Evolutionary conservation across 2,329 filamentous ascomycete species (phyloP).

Genomic region (Coniosporium tulheliwenetii): DNA sequence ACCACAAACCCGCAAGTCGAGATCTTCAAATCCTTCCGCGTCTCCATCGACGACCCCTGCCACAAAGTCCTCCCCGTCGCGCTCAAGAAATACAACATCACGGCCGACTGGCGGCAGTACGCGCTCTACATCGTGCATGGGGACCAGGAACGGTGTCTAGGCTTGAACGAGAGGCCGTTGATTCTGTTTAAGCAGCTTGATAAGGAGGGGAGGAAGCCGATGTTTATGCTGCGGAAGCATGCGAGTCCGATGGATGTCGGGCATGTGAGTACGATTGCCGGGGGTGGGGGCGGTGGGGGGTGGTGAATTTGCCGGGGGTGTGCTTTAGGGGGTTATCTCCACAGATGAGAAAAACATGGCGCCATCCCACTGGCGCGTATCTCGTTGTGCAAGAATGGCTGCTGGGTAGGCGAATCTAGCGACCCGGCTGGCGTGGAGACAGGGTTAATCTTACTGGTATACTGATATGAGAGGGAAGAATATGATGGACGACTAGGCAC

Average conservation of each 20-base stretch:
- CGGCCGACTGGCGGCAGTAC: slow-evolving; percentile 93
- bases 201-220: slow-evolving; percentile 92
- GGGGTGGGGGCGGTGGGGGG: slow-evolving; percentile 8
- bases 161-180: slow-evolving; percentile 80
- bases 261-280: slow-evolving; percentile 22
- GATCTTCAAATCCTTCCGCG: slow-evolving; percentile 97
- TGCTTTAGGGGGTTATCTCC: slow-evolving; percentile 2
- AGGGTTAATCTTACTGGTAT: no score
- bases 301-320: slow-evolving; percentile 4
- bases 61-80: slow-evolving; percentile 93
- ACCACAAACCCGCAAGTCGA: slow-evolving; percentile 49
- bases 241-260: slow-evolving; percentile 35
- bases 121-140: slow-evolving; percentile 96
- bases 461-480: no score
- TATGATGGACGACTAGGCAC: no score
- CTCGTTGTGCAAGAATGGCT: no score
- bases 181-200: slow-evolving; percentile 96
- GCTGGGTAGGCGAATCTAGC: no score
- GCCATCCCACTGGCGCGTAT: no score
- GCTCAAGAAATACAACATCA: slow-evolving; percentile 96
- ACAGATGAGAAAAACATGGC: no score
- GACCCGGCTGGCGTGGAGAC: no score
- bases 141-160: slow-evolving; percentile 90
- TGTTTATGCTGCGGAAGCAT: slow-evolving; percentile 86
- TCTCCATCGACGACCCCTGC: slow-evolving; percentile 95